Conservation (phyloP, 1,139 yeast species). For the Arxiozyma telluris region DNA sequence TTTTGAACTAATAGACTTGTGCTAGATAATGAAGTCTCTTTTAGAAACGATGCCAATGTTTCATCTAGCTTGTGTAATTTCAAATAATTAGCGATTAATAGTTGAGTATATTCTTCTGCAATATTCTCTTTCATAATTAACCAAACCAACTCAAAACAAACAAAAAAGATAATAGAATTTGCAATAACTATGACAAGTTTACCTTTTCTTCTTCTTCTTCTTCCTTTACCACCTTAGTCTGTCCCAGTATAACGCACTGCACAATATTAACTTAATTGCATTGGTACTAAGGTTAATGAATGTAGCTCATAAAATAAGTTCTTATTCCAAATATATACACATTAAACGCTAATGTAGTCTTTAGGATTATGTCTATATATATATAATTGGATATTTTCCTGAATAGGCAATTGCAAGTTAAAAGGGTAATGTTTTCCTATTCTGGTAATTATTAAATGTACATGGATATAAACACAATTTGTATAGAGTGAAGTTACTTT, state of each 20-base stretch:
- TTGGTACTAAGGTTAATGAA: no score
- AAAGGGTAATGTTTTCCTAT: background rate
- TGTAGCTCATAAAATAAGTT: background rate
- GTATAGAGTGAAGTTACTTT: background rate
- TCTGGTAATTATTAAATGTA: background rate
- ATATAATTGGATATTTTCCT: background rate
- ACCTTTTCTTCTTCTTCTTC: background rate
- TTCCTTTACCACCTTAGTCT: background rate
- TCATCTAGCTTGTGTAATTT: conserved; percentile 37
- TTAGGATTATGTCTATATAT: no score
- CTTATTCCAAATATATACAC: no score
- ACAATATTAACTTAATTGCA: no score
- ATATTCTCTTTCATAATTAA: background rate
- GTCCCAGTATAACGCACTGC: background rate
- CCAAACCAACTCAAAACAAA: background rate
- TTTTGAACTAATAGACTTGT: conserved; percentile 10
- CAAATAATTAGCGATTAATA: conserved; percentile 50
- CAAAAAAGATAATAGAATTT: no score
- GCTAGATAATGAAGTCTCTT: conserved; percentile 37
- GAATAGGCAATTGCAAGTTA: background rate
- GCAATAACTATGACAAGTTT: background rate
- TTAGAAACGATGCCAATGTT: conserved; percentile 43
- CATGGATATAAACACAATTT: background rate
- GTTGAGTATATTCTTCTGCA: conserved; percentile 22
- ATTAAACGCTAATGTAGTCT: background rate